Evolutionary conservation across 2,329 filamentous ascomycete species (phyloP).

Genomic region (Hirsutella minnesotensis): DNA sequence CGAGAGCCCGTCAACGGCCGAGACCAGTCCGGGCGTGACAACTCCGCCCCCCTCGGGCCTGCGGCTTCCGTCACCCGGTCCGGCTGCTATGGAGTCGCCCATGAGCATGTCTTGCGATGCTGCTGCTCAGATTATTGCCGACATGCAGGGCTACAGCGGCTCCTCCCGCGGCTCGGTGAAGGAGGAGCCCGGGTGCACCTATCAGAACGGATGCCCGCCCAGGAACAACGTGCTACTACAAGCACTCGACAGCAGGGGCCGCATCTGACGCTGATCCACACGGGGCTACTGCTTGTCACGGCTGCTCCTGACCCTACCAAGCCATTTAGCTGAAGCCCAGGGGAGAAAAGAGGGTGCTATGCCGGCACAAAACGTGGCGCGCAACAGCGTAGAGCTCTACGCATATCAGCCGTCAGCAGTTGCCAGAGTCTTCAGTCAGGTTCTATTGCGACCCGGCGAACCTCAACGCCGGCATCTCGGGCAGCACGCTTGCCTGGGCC

Average conservation of each 20-base stretch:
- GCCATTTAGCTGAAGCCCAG: not conserved
- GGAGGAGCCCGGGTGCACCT: conserved; percentile 17
- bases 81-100: conserved; percentile 11
- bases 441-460: too few relatives aligned
- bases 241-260: conserved; percentile 15
- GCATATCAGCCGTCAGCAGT: too few relatives aligned
- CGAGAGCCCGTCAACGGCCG: conserved; percentile 9
- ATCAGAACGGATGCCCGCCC: conserved; percentile 17
- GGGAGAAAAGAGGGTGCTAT: too few relatives aligned
- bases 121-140: conserved; percentile 24
- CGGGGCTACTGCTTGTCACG: too few relatives aligned
- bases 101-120: conserved; percentile 22
- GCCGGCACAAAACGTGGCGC: too few relatives aligned
- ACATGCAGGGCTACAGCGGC: conserved; percentile 23
- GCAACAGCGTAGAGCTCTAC: too few relatives aligned
- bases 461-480: too few relatives aligned
- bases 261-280: not conserved
- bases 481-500: too few relatives aligned
- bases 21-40: conserved; percentile 10
- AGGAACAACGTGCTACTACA: conserved; percentile 22
- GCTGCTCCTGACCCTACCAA: too few relatives aligned
- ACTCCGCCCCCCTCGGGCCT: conserved; percentile 8
- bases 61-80: conserved; percentile 5
- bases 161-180: conserved; percentile 14
- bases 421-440: too few relatives aligned